Evolutionary conservation across 768 basidiomycete genomes (phyloP).

Genomic region (Calocybe gangraenosa): DNA sequence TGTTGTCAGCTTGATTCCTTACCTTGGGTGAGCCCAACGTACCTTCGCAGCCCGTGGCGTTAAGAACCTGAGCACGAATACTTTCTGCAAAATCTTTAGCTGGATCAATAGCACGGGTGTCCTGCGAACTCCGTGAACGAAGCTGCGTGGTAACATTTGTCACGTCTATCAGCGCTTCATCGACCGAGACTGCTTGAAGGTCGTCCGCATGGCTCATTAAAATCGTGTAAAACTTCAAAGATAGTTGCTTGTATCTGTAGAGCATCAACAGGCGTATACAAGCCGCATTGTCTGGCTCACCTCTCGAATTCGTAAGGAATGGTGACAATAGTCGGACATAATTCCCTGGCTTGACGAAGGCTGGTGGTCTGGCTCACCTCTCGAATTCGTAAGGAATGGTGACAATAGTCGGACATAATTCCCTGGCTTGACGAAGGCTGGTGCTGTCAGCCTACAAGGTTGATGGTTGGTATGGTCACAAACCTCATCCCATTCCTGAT

Average conservation of each 20-base stretch:
- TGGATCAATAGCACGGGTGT: constrained; percentile 39
- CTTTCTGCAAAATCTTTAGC: constrained; percentile 77
- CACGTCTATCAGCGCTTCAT: constrained; percentile 93
- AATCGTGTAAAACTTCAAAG: constrained; percentile 88
- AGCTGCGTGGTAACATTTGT: constrained; percentile 51
- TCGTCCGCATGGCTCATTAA: constrained; percentile 88
- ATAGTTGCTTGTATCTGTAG: constrained; percentile 80
- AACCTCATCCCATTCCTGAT: constrained; percentile 96
- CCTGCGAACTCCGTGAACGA: constrained; percentile 23
- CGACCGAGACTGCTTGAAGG: constrained; percentile 92
- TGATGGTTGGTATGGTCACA: constrained; percentile 12
- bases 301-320: constrained; percentile 94
- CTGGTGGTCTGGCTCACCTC: constrained; percentile 35
- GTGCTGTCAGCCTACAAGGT: constrained; percentile 1
- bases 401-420: constrained; percentile 65
- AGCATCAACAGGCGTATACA: background rate
- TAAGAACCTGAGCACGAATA: constrained; percentile 72
- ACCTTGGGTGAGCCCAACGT: background rate
- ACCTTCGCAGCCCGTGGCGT: constrained; percentile 87
- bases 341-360: constrained; percentile 48
- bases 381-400: constrained; percentile 97
- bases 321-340: constrained; percentile 70
- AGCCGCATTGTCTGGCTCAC: constrained; percentile 42
- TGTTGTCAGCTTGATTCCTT: too few relatives aligned
- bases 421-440: constrained; percentile 68